Conservation (phyloP, 176 grass and related monocot genomes). For the Aegilops longissima region DNA sequence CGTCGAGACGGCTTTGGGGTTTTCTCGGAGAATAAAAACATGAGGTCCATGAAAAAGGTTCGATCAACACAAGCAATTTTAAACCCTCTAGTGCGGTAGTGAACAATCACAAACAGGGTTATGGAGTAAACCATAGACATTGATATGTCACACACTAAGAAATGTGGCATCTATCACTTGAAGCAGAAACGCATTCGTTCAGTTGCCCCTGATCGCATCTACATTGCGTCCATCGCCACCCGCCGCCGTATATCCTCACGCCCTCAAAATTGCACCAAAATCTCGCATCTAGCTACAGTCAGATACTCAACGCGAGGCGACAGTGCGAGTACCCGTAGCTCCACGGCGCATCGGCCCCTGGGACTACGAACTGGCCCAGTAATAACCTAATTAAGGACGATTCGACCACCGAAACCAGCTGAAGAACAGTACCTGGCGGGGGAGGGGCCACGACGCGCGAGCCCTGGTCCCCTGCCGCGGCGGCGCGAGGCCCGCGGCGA, state of each 20-base stretch:
- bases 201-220: background rate
- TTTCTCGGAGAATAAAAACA: background rate
- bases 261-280: constrained; percentile 27
- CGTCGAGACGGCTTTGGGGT: background rate
- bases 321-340: background rate
- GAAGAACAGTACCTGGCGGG: constrained; percentile 29
- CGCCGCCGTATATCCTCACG: background rate
- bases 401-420: background rate
- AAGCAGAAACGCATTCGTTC: background rate
- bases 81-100: background rate
- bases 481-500: background rate
- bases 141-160: background rate
- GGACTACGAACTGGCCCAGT: background rate
- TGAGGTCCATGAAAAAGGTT: background rate
- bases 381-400: background rate
- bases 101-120: background rate
- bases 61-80: background rate
- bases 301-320: background rate
- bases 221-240: constrained; percentile 6
- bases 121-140: background rate
- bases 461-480: constrained; percentile 17
- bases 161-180: background rate
- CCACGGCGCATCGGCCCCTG: background rate
- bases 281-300: background rate
- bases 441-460: background rate